Conservation (phyloP, 495 filamentous ascomycete species). For the Podospora anserina region DNA sequence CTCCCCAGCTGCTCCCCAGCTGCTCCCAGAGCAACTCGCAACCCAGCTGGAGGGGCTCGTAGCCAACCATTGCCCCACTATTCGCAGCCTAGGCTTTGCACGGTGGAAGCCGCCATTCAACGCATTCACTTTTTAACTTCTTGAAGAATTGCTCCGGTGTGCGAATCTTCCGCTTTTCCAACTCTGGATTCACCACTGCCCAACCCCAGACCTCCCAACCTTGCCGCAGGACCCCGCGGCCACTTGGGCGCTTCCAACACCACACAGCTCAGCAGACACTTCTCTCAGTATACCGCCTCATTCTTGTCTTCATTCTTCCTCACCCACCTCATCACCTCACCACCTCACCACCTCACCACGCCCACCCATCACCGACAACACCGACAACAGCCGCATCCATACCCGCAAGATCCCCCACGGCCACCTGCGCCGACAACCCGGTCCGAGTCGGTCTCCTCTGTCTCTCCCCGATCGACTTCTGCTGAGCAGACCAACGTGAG, state of each 20-base stretch:
- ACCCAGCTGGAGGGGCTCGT: neutral
- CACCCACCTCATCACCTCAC: neutral
- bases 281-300: neutral
- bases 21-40: neutral
- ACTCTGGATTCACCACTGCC: neutral
- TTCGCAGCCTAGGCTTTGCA: neutral
- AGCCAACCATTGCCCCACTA: neutral
- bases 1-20: no score
- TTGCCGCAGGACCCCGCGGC: conserved; percentile 1
- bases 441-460: conserved; percentile 15
- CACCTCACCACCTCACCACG: no score
- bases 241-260: neutral
- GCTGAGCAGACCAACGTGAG: conserved; percentile 19
- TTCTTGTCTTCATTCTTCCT: neutral
- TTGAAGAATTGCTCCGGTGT: neutral
- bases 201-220: neutral
- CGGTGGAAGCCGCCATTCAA: neutral
- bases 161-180: conserved; percentile 6
- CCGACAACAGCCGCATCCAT: neutral
- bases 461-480: conserved; percentile 8
- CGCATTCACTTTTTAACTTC: conserved; percentile 1
- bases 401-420: neutral
- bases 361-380: neutral
- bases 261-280: neutral
- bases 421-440: conserved; percentile 15